These are phyloP conservation scores for Candida easanensis DNA, from an alignment of 805 yeast genomes.

Conservation along the genomic window DNA sequence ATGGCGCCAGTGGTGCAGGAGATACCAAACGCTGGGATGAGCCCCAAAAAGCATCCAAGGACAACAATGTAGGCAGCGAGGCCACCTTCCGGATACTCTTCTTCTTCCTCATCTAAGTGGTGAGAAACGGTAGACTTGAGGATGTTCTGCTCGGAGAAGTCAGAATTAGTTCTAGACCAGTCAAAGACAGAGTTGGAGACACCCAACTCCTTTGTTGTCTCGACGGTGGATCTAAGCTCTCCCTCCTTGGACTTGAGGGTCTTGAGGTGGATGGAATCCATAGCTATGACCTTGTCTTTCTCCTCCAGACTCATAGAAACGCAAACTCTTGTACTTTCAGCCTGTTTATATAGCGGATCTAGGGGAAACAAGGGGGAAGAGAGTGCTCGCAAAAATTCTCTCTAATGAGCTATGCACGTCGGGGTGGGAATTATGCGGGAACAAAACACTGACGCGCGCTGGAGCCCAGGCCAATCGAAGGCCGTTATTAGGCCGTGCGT, in stretches of 20 bases:
- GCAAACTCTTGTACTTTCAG: no score
- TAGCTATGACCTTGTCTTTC: no score
- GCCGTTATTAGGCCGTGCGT: no score
- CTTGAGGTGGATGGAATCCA: background rate
- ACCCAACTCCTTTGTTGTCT: conserved; percentile 10
- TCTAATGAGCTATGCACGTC: no score
- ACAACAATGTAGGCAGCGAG: conserved; percentile 53
- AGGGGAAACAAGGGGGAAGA: no score
- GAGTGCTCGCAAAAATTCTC: no score
- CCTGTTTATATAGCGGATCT: no score
- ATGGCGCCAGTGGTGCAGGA: conserved; percentile 64
- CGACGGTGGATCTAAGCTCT: conserved; percentile 1
- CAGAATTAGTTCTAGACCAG: conserved; percentile 14
- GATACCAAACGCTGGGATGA: conserved; percentile 56
- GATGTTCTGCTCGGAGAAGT: conserved; percentile 8
- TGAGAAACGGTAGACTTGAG: conserved; percentile 1
- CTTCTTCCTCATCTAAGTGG: conserved; percentile 13
- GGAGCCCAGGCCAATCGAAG: no score
- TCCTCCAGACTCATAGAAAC: no score
- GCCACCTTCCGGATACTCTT: conserved; percentile 55
- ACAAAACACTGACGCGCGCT: no score
- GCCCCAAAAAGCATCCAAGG: conserved; percentile 58
- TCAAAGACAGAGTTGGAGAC: conserved; percentile 9
- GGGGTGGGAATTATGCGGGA: no score
- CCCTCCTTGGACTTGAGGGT: background rate